Conservation (phyloP, 495 filamentous ascomycete species). For the Penicillium atrosanguineum region DNA sequence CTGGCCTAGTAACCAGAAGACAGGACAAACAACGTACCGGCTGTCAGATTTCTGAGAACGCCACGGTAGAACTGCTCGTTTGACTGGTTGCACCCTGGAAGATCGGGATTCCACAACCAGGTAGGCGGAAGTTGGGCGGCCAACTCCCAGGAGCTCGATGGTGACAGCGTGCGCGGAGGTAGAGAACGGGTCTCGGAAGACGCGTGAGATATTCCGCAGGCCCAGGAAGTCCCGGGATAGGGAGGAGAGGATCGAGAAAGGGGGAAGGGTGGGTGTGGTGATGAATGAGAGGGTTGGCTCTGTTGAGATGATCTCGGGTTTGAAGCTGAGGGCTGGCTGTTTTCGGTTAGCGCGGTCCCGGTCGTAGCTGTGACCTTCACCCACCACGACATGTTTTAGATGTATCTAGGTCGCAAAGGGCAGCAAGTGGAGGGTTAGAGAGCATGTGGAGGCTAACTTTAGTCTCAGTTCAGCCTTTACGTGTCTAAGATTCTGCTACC, state of each 20-base stretch:
- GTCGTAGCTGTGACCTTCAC: neutral
- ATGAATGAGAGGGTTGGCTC: constrained; percentile 20
- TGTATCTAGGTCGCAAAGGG: neutral
- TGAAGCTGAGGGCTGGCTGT: constrained; percentile 42
- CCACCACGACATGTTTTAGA: neutral
- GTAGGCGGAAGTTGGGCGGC: constrained; percentile 25
- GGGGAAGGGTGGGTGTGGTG: constrained; percentile 14
- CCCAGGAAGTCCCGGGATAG: constrained; percentile 25
- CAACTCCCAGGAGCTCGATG: constrained; percentile 24
- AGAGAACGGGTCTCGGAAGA: constrained; percentile 20
- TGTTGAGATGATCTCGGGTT: constrained; percentile 33
- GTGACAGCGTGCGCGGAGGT: constrained; percentile 9
- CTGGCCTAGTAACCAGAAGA: constrained; percentile 16
- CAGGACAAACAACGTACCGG: constrained; percentile 42
- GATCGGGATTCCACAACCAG: constrained; percentile 38
- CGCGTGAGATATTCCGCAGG: constrained; percentile 24
- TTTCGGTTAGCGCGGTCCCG: constrained; percentile 42
- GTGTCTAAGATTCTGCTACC: neutral
- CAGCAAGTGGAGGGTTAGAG: too few species aligned
- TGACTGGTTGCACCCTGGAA: constrained; percentile 40
- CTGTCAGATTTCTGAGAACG: constrained; percentile 49
- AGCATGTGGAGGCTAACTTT: too few species aligned
- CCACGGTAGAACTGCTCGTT: constrained; percentile 47
- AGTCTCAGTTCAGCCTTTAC: neutral
- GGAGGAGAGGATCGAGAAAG: constrained; percentile 13